Evolutionary conservation across 331 rosid species (phyloP).

Genomic region (Rhamnella rubrinervis): DNA sequence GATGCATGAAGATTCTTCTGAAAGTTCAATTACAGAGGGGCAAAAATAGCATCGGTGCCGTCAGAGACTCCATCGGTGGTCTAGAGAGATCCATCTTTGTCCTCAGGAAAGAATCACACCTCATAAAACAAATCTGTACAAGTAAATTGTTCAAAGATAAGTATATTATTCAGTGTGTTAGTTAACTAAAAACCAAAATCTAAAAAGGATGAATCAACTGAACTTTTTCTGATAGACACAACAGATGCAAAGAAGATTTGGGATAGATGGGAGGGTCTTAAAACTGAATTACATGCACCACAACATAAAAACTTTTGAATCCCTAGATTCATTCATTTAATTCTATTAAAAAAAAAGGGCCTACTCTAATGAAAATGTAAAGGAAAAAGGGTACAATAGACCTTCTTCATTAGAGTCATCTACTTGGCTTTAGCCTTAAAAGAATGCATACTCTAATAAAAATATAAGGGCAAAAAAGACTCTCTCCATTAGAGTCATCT

Average conservation of each 20-base stretch:
- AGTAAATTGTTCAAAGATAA: not conserved
- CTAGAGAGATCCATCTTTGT: slow-evolving; percentile 37
- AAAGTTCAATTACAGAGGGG: slow-evolving; percentile 38
- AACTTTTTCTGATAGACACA: not conserved
- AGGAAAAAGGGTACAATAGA: too few species aligned
- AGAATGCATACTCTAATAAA: too few species aligned
- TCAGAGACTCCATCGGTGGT: slow-evolving; percentile 24
- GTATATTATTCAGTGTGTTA: not conserved
- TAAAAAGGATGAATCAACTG: not conserved
- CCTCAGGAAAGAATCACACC: slow-evolving; percentile 42
- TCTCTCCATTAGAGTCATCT: too few species aligned
- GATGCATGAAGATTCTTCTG: slow-evolving; percentile 21
- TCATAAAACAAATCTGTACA: slow-evolving; percentile 33
- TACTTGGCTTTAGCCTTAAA: too few species aligned
- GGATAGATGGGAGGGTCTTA: too few species aligned
- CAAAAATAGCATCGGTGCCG: slow-evolving; percentile 32
- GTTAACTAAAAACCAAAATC: not conserved
- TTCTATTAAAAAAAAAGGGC: too few species aligned
- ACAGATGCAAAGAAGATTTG: not conserved
- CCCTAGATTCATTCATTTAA: too few species aligned
- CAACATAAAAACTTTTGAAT: too few species aligned
- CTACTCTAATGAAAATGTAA: too few species aligned
- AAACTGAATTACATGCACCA: too few species aligned
- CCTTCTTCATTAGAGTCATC: too few species aligned
- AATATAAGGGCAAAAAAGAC: too few species aligned